A percentile compares a stretch with the other conserved stretches of the same genome.
Conservation (phyloP, 2,329 filamentous ascomycete genomes). For the Penicillium italicum region DNA sequence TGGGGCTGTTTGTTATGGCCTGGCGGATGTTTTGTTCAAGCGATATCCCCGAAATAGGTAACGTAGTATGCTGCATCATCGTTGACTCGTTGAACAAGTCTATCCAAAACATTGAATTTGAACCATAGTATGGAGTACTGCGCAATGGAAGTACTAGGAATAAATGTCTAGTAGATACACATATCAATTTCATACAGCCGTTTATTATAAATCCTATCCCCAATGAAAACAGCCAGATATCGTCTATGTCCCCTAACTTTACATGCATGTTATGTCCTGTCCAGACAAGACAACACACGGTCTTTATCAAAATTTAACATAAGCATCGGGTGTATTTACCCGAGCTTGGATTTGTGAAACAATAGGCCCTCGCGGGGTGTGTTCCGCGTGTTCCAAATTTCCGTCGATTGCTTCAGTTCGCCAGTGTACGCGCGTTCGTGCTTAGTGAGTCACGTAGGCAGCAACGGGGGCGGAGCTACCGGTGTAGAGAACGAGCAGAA, state of each 20-base stretch:
- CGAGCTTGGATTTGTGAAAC: constrained; percentile 10
- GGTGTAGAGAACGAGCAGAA: constrained; percentile 22
- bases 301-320: constrained; percentile 20
- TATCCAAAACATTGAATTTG: not conserved
- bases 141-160: not conserved
- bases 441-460: constrained; percentile 19
- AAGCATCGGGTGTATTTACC: not conserved
- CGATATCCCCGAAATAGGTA: constrained; percentile 1
- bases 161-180: not conserved
- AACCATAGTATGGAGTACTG: not conserved
- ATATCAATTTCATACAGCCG: constrained; percentile 7
- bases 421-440: not conserved
- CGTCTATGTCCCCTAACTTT: constrained; percentile 25
- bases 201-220: constrained; percentile 9
- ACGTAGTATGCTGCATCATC: not conserved
- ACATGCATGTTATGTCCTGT: constrained; percentile 20
- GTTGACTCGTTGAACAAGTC: not conserved
- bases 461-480: constrained; percentile 14
- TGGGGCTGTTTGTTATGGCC: not conserved
- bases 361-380: not conserved
- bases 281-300: constrained; percentile 16
- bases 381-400: not conserved
- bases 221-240: not conserved
- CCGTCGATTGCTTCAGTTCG: constrained; percentile 7
- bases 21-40: constrained; percentile 6